Base-by-base conservation (phyloP, 2,329 filamentous ascomycete species). In the Fusarium tricinctum region DNA sequence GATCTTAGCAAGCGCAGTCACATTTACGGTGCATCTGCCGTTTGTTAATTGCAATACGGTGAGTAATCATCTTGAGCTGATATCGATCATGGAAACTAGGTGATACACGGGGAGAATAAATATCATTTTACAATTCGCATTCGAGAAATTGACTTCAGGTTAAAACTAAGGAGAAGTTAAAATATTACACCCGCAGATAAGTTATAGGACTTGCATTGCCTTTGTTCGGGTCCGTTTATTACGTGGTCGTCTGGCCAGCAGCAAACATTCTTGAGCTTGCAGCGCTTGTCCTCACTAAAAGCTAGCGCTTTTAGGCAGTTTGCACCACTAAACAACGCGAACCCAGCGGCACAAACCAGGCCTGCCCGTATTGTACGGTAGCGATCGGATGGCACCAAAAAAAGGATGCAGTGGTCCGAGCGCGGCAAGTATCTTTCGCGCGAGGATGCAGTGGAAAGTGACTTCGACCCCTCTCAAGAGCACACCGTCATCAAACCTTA, bases 321-420 rank as follows among this genome's bases (percentile, higher is more conserved):
- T 13, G 8, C 6, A 44, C 47, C 55, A 61, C 66, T 66, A 20
- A 48, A 50, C 14, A 28, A 28, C 17, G 2, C 23, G 19, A 17
- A 23, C 30, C 19, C 14, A 45, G 17, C 32, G 20, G 26, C 14
- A 23, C 30, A 42, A 47, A 15, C 20, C 20, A 33, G 6, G n/a
- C 32, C 17, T 12, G 17, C 26, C 58, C 40, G 65, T 64, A 43
- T 30, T 7, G 32, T 50, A 56, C 62, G 56, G 50, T 56, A 51
- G 46, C 20, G 35, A 28, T 30, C 19, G 45, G 22, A 20, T 22
- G 44, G 46, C 48, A 64, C 50, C 54, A 54, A 70, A 69, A 72
- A 76, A 76, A 78, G 73, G 75, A 75, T 75, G 69, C 70, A 67
- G 58, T 75, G 76, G 75, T 63, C 74, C 70, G 52, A 74, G 75